These are phyloP conservation scores for Solanum tarijense DNA, from an alignment of 257 asterid genomes.

Conservation along the genomic window DNA sequence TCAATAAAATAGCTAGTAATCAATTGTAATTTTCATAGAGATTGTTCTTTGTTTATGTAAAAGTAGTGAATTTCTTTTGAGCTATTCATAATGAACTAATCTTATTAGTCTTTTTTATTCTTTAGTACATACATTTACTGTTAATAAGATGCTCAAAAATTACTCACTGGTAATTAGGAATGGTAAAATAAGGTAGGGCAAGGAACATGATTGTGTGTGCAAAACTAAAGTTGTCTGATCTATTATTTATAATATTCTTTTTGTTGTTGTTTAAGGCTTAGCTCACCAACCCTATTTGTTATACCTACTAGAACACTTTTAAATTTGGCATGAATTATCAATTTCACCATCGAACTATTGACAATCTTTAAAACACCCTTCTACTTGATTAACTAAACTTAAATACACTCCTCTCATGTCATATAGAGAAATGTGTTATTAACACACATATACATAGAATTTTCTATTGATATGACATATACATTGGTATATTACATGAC, in stretches of 20 bases:
- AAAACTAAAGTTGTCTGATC: not conserved
- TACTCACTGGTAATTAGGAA: not conserved
- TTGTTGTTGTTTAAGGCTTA: no score
- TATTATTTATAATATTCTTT: no score
- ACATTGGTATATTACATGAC: not conserved
- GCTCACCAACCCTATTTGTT: not conserved
- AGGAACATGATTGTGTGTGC: not conserved
- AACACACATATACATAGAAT: not conserved
- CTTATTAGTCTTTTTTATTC: not conserved
- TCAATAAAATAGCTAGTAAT: not conserved
- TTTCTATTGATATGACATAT: not conserved
- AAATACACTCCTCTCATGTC: not conserved
- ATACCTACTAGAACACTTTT: not conserved
- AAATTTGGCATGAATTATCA: no score
- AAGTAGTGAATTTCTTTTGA: not conserved
- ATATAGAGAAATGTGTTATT: not conserved
- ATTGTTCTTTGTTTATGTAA: no score
- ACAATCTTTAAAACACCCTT: not conserved
- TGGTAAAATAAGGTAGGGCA: no score
- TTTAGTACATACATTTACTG: no score
- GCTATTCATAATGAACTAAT: not conserved
- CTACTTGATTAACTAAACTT: not conserved
- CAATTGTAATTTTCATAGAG: not conserved
- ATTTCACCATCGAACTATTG: no score
- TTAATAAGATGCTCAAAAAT: not conserved